These are phyloP conservation scores for Aegilops sharonensis DNA, from an alignment of 176 grass and related monocot genomes.

Conservation along the genomic window DNA sequence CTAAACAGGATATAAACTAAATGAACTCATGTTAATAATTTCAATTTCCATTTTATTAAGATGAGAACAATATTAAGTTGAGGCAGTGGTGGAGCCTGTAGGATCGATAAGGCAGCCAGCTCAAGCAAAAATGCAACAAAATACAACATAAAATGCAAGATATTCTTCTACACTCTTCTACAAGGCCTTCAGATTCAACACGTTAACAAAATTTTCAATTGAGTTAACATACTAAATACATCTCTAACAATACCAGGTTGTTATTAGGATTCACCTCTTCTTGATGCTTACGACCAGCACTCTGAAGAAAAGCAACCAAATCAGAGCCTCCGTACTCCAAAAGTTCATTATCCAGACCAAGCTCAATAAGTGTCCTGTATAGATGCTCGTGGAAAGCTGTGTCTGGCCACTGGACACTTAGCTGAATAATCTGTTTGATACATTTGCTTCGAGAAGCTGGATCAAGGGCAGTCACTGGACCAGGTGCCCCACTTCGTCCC, in stretches of 20 bases:
- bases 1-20: background rate
- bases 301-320: constrained; percentile 93
- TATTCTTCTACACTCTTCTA: background rate
- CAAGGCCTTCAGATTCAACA: background rate
- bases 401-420: constrained; percentile 81
- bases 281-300: constrained; percentile 64
- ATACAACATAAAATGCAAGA: background rate
- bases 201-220: background rate
- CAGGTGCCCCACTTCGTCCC: constrained; percentile 49
- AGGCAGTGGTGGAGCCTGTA: background rate
- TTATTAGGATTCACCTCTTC: constrained; percentile 54
- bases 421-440: constrained; percentile 84
- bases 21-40: constrained; percentile 14
- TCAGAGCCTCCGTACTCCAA: constrained; percentile 91
- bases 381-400: constrained; percentile 86
- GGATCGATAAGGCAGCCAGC: background rate
- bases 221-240: background rate
- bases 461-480: constrained; percentile 54
- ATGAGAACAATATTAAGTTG: background rate
- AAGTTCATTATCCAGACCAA: constrained; percentile 93
- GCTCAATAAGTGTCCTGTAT: constrained; percentile 77
- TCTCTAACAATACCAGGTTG: constrained; percentile 4
- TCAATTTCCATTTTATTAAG: constrained; percentile 16
- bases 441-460: constrained; percentile 76
- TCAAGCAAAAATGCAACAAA: constrained; percentile 10